These are phyloP conservation scores for Barnettozyma populi DNA, from an alignment of 805 yeast genomes.

Conservation along the genomic window DNA sequence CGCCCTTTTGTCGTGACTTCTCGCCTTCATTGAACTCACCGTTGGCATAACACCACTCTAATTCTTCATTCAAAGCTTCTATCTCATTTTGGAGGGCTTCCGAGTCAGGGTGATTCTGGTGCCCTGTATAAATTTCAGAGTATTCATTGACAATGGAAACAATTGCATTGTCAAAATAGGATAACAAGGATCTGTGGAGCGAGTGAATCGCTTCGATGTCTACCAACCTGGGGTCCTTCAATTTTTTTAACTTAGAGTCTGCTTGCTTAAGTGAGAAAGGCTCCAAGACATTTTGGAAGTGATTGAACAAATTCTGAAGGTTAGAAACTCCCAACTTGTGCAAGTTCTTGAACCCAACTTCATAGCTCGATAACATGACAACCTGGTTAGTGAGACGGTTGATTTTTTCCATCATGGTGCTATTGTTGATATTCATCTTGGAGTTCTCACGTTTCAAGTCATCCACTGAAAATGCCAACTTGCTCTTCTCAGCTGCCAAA, in stretches of 20 bases:
- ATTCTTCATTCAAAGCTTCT: constrained; percentile 13
- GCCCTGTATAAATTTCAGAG: constrained; percentile 24
- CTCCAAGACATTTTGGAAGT: constrained; percentile 52
- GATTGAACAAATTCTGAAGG: constrained; percentile 43
- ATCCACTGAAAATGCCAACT: constrained; percentile 37
- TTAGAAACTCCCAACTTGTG: constrained; percentile 38
- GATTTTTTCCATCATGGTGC: constrained; percentile 35
- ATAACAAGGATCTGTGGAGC: constrained; percentile 39
- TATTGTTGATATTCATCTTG: constrained; percentile 31
- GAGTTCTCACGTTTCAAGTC: constrained; percentile 34
- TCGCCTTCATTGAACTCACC: constrained; percentile 6
- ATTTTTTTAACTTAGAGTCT: constrained; percentile 39
- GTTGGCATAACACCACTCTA: constrained; percentile 17
- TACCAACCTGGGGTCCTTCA: constrained; percentile 26
- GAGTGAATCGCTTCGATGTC: constrained; percentile 27
- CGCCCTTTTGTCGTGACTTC: constrained; percentile 1
- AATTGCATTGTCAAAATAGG: constrained; percentile 56
- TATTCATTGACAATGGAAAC: constrained; percentile 56
- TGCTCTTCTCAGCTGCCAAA: constrained; percentile 39
- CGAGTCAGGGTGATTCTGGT: not conserved
- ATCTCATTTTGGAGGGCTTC: constrained; percentile 11
- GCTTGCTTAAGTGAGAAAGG: constrained; percentile 57
- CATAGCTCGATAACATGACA: constrained; percentile 26
- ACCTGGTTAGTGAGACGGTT: constrained; percentile 25
- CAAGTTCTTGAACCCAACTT: constrained; percentile 39